Conservation (phyloP, 768 basidiomycete species). For the Mycena polygramma region DNA sequence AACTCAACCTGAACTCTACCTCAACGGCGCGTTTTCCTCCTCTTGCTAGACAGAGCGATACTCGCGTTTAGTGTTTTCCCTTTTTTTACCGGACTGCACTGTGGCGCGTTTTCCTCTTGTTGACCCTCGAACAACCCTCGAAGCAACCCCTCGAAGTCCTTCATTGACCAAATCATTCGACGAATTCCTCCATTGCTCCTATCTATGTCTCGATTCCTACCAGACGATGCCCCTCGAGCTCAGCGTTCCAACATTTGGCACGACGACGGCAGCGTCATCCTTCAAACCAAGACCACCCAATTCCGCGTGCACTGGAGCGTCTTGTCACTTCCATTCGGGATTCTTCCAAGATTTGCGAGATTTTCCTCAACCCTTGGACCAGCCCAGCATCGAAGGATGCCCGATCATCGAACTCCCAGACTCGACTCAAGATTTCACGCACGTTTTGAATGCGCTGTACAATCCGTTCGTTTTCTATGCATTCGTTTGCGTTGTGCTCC, state of each 20-base stretch:
- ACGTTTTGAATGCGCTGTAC: constrained; percentile 33
- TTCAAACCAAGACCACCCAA: constrained; percentile 39
- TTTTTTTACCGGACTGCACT: no score
- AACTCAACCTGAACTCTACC: neutral
- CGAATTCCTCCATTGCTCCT: no score
- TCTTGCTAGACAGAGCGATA: no score
- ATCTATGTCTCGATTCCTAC: no score
- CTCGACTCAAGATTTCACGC: constrained; percentile 23
- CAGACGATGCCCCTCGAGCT: no score
- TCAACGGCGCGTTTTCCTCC: no score
- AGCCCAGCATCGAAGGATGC: constrained; percentile 29
- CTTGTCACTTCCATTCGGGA: constrained; percentile 43
- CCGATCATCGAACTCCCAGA: constrained; percentile 31
- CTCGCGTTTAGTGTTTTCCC: no score
- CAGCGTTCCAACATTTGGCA: constrained; percentile 40
- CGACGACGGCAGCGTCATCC: constrained; percentile 47
- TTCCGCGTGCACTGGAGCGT: constrained; percentile 50
- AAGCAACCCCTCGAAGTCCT: no score
- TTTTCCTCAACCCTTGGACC: neutral
- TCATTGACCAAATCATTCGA: no score
- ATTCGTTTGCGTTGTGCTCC: no score
- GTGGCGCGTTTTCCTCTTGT: no score
- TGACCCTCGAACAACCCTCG: no score
- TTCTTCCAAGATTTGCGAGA: constrained; percentile 27
- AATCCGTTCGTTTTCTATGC: constrained; percentile 21